A percentile compares a stretch with the other conserved stretches of the same genome.
These are phyloP conservation scores for Hemileccinum impolitum DNA, from an alignment of 768 basidiomycete species.

Conservation along the genomic window DNA sequence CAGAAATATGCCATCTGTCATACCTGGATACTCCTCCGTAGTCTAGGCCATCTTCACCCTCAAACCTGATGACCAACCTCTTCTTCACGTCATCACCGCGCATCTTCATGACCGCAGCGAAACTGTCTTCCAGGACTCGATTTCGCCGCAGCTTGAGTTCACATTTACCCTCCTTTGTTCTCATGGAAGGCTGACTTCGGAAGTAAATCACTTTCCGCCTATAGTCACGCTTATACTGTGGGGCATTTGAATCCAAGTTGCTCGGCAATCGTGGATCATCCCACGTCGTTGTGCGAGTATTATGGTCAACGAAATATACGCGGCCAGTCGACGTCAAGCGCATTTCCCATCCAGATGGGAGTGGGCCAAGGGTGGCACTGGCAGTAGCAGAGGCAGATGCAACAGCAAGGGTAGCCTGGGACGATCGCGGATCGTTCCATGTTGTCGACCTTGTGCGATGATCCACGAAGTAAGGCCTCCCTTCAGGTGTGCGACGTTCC, in stretches of 20 bases:
- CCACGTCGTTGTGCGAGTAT: slow-evolving; percentile 86
- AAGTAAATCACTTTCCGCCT: slow-evolving; percentile 90
- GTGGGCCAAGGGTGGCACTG: slow-evolving; percentile 66
- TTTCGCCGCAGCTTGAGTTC: slow-evolving; percentile 80
- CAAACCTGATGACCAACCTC: slow-evolving; percentile 70
- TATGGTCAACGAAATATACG: slow-evolving; percentile 94
- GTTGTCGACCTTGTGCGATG: slow-evolving; percentile 85
- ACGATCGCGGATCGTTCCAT: slow-evolving; percentile 81
- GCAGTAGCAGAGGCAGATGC: slow-evolving; percentile 42
- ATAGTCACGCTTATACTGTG: slow-evolving; percentile 96
- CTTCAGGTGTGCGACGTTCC: slow-evolving; percentile 86
- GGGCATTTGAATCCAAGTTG: slow-evolving; percentile 80
- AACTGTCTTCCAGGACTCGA: slow-evolving; percentile 85
- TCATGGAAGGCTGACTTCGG: slow-evolving; percentile 84
- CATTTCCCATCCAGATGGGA: slow-evolving; percentile 96
- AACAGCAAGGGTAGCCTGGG: slow-evolving; percentile 46
- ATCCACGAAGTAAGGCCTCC: slow-evolving; percentile 71
- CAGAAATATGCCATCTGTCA: slow-evolving; percentile 8
- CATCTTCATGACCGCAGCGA: slow-evolving; percentile 78
- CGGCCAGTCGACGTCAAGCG: slow-evolving; percentile 78
- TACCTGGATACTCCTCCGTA: slow-evolving; percentile 76
- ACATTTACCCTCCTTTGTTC: slow-evolving; percentile 74
- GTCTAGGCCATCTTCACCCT: slow-evolving; percentile 77
- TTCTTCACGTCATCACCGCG: slow-evolving; percentile 69
- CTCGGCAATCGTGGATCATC: slow-evolving; percentile 88